A percentile compares a stretch with the other conserved stretches of the same genome.
phyloP scores from a whole-genome alignment of 768 basidiomycete species.

The Xerocomus potaroensis region DNA sequence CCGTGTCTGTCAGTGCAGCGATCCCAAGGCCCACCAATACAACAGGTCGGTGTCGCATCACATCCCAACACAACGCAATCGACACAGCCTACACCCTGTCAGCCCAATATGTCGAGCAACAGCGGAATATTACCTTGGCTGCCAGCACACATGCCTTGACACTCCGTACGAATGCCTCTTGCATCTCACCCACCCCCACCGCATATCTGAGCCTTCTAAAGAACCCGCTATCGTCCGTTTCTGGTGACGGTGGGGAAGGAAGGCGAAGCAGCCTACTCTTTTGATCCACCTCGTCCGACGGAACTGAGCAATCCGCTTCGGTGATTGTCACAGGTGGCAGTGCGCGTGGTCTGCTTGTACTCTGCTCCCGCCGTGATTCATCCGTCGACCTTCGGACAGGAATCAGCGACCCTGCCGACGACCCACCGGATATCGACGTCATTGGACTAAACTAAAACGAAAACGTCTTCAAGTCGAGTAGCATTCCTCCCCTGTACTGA shows the following conservation, averaged over 20 bases:
- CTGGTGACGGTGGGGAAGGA: constrained; percentile 3
- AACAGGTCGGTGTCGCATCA: constrained; percentile 23
- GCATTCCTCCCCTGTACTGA: not conserved
- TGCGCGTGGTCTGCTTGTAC: constrained; percentile 9
- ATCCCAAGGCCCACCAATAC: constrained; percentile 27
- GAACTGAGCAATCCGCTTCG: constrained; percentile 1
- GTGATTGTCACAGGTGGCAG: constrained; percentile 13
- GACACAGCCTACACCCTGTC: constrained; percentile 32
- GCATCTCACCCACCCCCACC: constrained; percentile 12
- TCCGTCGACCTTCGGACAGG: constrained; percentile 18
- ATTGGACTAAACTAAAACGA: constrained; percentile 20
- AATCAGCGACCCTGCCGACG: constrained; percentile 20
- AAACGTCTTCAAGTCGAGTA: not conserved
- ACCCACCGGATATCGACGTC: constrained; percentile 1
- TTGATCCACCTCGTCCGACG: constrained; percentile 2
- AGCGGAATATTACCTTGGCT: constrained; percentile 28
- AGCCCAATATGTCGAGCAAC: no score
- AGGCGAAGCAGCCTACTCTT: constrained; percentile 19
- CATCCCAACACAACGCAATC: constrained; percentile 17
- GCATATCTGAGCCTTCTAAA: not conserved
- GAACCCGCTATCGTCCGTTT: not conserved
- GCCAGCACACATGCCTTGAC: constrained; percentile 35
- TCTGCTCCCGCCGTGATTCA: constrained; percentile 10
- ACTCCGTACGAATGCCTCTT: constrained; percentile 24
- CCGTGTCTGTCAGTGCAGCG: constrained; percentile 43